These are phyloP conservation scores for Yarrowia galli DNA, from an alignment of 1,139 yeast species.

Conservation along the genomic window DNA sequence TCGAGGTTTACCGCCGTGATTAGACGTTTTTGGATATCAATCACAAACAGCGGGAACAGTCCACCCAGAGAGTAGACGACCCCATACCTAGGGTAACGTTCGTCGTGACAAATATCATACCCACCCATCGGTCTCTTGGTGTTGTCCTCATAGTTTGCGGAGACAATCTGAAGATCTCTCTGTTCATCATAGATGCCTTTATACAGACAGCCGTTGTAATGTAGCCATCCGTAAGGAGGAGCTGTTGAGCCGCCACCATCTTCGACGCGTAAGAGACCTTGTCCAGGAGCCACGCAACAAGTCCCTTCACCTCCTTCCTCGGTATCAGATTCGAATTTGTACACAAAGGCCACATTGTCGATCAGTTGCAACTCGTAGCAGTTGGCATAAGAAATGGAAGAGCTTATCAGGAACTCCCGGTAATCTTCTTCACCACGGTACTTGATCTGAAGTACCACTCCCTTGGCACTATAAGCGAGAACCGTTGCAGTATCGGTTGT, in stretches of 20 bases:
- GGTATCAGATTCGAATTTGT: background rate
- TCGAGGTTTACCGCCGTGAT: background rate
- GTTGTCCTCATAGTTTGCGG: background rate
- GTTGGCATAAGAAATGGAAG: background rate
- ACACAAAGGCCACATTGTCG: background rate
- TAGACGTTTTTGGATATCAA: background rate
- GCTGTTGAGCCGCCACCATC: background rate
- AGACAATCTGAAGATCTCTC: background rate
- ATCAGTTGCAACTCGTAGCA: conserved; percentile 2
- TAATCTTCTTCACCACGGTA: background rate
- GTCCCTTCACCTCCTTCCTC: background rate
- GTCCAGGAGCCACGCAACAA: background rate
- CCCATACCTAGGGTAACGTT: background rate
- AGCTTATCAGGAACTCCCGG: background rate
- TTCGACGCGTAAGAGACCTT: background rate
- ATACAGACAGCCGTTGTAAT: background rate
- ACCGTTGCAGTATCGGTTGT: background rate
- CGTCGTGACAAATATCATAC: background rate
- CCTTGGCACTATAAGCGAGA: background rate
- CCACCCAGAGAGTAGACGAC: background rate
- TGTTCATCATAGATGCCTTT: background rate
- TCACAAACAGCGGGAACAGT: background rate
- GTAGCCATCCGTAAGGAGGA: background rate
- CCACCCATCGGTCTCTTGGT: background rate
- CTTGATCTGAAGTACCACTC: conserved; percentile 6